Percentiles rank a stretch among this genome's conserved stretches.
Evolutionary conservation across 345 rosid genomes (phyloP).

Genomic region (Eutrema yunnanense): DNA sequence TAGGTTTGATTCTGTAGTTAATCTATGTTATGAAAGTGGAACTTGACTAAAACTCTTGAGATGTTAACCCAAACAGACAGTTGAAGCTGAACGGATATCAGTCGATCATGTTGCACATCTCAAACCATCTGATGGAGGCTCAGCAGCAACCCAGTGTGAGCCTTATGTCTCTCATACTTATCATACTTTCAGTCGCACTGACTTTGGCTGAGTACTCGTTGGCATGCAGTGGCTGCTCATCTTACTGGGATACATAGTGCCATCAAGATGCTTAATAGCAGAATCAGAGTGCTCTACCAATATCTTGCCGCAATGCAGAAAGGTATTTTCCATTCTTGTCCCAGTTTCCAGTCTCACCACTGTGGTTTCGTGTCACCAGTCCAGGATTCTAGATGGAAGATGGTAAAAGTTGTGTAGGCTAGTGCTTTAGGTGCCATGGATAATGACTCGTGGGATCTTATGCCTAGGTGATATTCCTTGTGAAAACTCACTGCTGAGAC

Average conservation of each 20-base stretch:
- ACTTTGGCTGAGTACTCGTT: neutral
- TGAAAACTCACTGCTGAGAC: conserved; percentile 84
- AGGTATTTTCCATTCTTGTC: conserved; percentile 36
- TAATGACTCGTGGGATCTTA: conserved; percentile 7
- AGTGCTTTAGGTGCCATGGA: neutral
- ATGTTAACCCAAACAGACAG: conserved; percentile 55
- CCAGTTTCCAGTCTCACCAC: neutral
- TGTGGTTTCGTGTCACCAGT: neutral
- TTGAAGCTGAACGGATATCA: conserved; percentile 97
- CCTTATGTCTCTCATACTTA: neutral
- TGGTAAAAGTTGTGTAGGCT: neutral
- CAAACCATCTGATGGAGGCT: conserved; percentile 93
- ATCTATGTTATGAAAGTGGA: neutral
- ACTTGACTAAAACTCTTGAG: neutral
- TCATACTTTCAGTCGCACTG: neutral
- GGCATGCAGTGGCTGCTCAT: conserved; percentile 90
- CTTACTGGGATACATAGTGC: conserved; percentile 97
- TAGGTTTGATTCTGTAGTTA: neutral
- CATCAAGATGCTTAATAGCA: conserved; percentile 95
- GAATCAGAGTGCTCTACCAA: conserved; percentile 87
- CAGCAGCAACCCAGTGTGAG: conserved; percentile 93
- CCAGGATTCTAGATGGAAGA: neutral
- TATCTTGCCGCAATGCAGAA: conserved; percentile 87
- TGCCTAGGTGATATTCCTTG: conserved; percentile 81
- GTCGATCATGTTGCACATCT: conserved; percentile 99